Conservation (phyloP, 352 stramenopile species). For the Globisporangium canariense region DNA sequence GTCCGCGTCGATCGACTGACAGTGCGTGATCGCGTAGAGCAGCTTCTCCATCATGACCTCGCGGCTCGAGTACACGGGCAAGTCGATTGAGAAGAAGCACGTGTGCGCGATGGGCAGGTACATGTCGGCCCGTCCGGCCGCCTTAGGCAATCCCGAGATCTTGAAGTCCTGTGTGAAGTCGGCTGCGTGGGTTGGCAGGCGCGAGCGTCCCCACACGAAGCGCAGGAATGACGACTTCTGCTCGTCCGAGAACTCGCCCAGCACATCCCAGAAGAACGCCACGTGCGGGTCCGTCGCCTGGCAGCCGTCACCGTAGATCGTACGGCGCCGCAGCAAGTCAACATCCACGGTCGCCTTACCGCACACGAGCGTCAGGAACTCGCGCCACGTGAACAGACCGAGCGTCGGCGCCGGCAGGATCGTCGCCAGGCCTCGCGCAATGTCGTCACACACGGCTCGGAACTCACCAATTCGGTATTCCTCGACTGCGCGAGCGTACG, state of each 20-base stretch:
- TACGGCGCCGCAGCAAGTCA: slow-evolving; percentile 75
- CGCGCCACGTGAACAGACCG: slow-evolving; percentile 84
- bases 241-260: slow-evolving; percentile 83
- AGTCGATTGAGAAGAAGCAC: slow-evolving; percentile 90
- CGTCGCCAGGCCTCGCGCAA: slow-evolving; percentile 77
- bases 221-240: slow-evolving; percentile 89
- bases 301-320: slow-evolving; percentile 90
- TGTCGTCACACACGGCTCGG: slow-evolving; percentile 62
- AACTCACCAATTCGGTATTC: slow-evolving; percentile 81
- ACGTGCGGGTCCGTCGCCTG: slow-evolving; percentile 85
- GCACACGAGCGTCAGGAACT: slow-evolving; percentile 88
- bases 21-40: slow-evolving; percentile 87
- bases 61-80: slow-evolving; percentile 68
- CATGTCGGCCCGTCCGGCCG: slow-evolving; percentile 63
- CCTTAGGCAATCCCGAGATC: slow-evolving; percentile 82
- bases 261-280: slow-evolving; percentile 88
- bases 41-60: slow-evolving; percentile 83
- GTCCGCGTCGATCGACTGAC: slow-evolving; percentile 84
- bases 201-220: slow-evolving; percentile 86
- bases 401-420: slow-evolving; percentile 82
- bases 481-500: slow-evolving; percentile 79
- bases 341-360: slow-evolving; percentile 89
- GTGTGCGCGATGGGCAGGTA: slow-evolving; percentile 87
- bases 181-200: slow-evolving; percentile 85
- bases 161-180: slow-evolving; percentile 91